Evolutionary conservation across 441 rosid species (phyloP), one percentile per base, ranked within the genome.

Genomic region (Raphanus hybrid): DNA sequence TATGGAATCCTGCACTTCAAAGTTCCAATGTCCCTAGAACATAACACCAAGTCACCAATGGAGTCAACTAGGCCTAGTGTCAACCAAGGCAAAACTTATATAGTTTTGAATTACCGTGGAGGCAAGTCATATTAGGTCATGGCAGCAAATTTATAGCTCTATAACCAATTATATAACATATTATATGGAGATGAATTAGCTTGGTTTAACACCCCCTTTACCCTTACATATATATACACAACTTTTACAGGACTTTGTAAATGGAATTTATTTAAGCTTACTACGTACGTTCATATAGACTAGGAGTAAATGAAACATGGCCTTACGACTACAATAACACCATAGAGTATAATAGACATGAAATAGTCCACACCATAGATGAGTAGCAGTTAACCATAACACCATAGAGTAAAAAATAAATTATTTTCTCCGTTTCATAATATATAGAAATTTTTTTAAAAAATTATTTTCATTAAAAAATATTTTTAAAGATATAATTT

Each of bases 31-130:
- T 8, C 20, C 57, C 20, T 52, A 52, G 57, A 52, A 52, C 57
- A 52, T 52, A 52, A 52, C 57, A 14, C 57, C 57, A 52, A 52
- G 57, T 52, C 20, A 6, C 57, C 57, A 52, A 52, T 52, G 57
- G 57, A 14, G 57, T 52, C 20, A 52, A 52, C 9, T 23, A 23
- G 26, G 26, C 26, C 26, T 23, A 23, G 57, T 52, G 57, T 52
- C 20, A 52, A 52, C 9, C 57, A 52, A 54, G 59, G 59, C 59
- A 54, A 52, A 23, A 52, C 23, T 15, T 52, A 52, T 16, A 16
- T 54, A 23, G 20, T 50, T 50, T 50, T 50, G 57, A 50, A 18
- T 50, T 50, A 50, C 57, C 20, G 57, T 50, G 57, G 57, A 50
- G 57, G 20, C 57, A 50, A 50, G 8, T 50, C 9, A 50, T 50